Conservation (phyloP, 1,284 basidiomycete genomes). For the Sanghuangporus sanghuang region DNA sequence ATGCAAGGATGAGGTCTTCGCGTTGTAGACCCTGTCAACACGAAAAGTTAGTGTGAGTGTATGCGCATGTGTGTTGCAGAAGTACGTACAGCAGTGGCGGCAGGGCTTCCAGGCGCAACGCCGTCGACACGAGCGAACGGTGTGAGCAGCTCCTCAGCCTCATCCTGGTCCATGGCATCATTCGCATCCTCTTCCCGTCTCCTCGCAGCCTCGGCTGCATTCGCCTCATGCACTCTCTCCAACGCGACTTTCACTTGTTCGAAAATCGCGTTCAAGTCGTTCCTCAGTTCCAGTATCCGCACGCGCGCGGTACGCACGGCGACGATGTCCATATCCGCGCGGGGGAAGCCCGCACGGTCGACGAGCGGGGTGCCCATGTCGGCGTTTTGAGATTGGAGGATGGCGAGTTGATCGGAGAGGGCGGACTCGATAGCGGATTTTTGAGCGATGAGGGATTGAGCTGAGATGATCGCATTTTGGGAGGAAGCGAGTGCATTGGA, state of each 20-base stretch:
- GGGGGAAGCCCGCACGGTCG: conserved; percentile 81
- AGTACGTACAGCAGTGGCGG: conserved; percentile 64
- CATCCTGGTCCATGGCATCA: conserved; percentile 21
- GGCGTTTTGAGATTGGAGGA: conserved; percentile 55
- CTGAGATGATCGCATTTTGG: conserved; percentile 27
- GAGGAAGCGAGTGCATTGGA: neutral
- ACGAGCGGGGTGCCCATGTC: conserved; percentile 70
- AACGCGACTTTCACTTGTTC: conserved; percentile 63
- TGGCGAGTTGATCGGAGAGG: conserved; percentile 51
- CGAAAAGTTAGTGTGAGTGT: neutral
- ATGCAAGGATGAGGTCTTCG: conserved; percentile 70
- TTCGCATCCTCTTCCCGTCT: conserved; percentile 9
- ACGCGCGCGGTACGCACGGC: conserved; percentile 72
- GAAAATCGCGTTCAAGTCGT: conserved; percentile 68
- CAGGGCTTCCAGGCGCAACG: conserved; percentile 74
- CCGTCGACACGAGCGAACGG: conserved; percentile 78
- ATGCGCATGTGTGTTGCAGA: neutral
- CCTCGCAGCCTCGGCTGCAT: neutral
- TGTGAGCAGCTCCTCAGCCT: conserved; percentile 19
- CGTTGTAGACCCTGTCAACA: conserved; percentile 55
- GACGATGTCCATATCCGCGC: conserved; percentile 79
- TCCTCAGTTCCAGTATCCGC: conserved; percentile 70
- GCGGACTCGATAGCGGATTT: conserved; percentile 64
- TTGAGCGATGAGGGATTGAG: conserved; percentile 50
- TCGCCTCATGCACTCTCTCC: conserved; percentile 57